phyloP scores from a whole-genome alignment of 306 rosid species.

The Leucaena leucocephala region DNA sequence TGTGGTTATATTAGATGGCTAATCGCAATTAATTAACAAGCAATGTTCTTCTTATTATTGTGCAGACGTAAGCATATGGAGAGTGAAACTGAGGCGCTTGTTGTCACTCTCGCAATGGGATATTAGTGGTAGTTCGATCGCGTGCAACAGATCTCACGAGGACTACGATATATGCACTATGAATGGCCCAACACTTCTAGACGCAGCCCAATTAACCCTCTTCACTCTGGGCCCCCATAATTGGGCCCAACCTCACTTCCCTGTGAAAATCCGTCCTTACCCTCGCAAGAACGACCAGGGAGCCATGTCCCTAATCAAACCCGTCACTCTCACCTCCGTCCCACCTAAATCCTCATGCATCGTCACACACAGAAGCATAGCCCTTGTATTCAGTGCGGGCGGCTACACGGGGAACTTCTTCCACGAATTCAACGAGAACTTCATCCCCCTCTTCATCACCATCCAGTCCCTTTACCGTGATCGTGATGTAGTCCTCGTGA shows the following conservation, averaged over 20 bases:
- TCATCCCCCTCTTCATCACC: slow-evolving; percentile 66
- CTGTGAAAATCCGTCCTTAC: slow-evolving; percentile 46
- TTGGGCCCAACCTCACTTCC: not conserved
- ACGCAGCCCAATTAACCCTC: slow-evolving; percentile 37
- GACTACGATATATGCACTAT: slow-evolving; percentile 50
- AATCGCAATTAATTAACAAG: not conserved
- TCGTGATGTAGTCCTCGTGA: slow-evolving; percentile 45
- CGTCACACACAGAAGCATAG: slow-evolving; percentile 50
- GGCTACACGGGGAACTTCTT: slow-evolving; percentile 64
- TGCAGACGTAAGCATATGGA: slow-evolving; percentile 33
- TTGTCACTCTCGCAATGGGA: slow-evolving; percentile 1
- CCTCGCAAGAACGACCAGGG: slow-evolving; percentile 47
- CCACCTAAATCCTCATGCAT: slow-evolving; percentile 40
- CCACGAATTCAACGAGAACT: slow-evolving; percentile 58
- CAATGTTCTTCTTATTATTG: not conserved
- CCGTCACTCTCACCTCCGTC: slow-evolving; percentile 39
- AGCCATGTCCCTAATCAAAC: slow-evolving; percentile 40
- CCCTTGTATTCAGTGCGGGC: slow-evolving; percentile 50
- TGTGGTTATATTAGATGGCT: not conserved
- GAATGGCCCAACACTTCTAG: slow-evolving; percentile 43
- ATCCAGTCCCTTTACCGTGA: slow-evolving; percentile 29
- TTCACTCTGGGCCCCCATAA: slow-evolving; percentile 19
- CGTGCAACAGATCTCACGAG: slow-evolving; percentile 41
- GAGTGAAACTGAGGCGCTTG: not conserved
- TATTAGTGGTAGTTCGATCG: not conserved